Evolutionary conservation across 257 asterid species (phyloP), one percentile per base, ranked within the genome.

Genomic region (Schizonepeta tenuifolia): DNA sequence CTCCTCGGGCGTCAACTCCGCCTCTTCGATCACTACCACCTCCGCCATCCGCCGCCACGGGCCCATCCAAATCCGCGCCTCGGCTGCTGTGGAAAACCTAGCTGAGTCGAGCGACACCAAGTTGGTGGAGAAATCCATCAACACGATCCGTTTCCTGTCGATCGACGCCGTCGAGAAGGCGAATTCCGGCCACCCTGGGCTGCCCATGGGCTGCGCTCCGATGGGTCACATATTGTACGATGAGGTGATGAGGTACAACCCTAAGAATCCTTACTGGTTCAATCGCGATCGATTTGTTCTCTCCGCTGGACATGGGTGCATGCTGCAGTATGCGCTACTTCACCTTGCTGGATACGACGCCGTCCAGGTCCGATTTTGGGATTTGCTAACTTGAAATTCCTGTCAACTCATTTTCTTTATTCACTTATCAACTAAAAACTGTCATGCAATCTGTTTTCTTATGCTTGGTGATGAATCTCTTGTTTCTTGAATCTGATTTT

Each of bases 221-320:
- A 88, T 91, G 86, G 98, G 90, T 8, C 99, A 94, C 54, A 73
- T 94, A 12, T 57, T 94, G 84, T 94, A 88, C 77, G 97, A 94
- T 69, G 97, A 91, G 83, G 87, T 94, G 49, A 89, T 94, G 99
- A 91, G 78, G 87, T 91, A 86, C 73, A 91, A 91, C 67, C 99
- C 99, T 12, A 94, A 87, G 87, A 91, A 94, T 26, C 97, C 99
- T 18, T 89, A 85, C 47, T 94, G 99, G 99, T 91, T 91, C 65
- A 91, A 91, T 59, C 86, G 99, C 7, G 99, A 94, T 60, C 85
- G 99, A 28, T 94, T 94, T 36, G 96, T 94, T 50, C 90, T 94
- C 56, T 94, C 99, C 47, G 99, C 99, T 61, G 99, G 99, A 3
- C 99, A 94, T 65, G 99, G 97, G 2, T 91, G 96, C 73, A 91